phyloP scores from a whole-genome alignment of 176 grass and related monocot species.

The Avena sativa region DNA sequence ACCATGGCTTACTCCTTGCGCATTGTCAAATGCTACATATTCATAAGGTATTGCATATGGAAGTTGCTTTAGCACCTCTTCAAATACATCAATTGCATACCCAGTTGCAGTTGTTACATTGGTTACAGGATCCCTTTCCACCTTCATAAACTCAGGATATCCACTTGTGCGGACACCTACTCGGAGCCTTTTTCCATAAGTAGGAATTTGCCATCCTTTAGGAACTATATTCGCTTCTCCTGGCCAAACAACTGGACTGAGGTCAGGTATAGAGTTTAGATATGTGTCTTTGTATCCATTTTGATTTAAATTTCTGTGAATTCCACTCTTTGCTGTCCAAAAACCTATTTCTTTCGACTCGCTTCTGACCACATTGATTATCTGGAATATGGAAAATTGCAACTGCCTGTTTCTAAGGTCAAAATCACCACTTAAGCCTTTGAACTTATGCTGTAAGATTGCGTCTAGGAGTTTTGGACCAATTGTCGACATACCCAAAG shows the following conservation, averaged over 20 bases:
- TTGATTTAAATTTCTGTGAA: slow-evolving; percentile 21
- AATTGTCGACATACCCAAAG: slow-evolving; percentile 36
- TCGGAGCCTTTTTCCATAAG: slow-evolving; percentile 39
- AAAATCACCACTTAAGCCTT: slow-evolving; percentile 54
- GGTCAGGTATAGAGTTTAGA: slow-evolving; percentile 19
- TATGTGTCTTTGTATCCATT: slow-evolving; percentile 24
- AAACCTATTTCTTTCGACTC: slow-evolving; percentile 44
- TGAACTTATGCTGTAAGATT: slow-evolving; percentile 46
- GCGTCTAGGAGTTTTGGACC: slow-evolving; percentile 44
- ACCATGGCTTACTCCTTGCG: slow-evolving; percentile 1
- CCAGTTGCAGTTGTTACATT: slow-evolving; percentile 38
- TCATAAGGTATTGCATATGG: slow-evolving; percentile 57
- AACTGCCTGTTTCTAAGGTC: slow-evolving; percentile 44
- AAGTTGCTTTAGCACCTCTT: slow-evolving; percentile 37
- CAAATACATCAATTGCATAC: slow-evolving; percentile 57
- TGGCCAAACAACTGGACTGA: slow-evolving; percentile 55
- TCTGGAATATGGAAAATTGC: slow-evolving; percentile 43
- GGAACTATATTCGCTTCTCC: slow-evolving; percentile 42
- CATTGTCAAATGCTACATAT: slow-evolving; percentile 41
- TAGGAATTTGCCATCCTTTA: slow-evolving; percentile 56
- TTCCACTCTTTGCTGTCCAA: slow-evolving; percentile 53
- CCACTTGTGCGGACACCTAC: slow-evolving; percentile 52
- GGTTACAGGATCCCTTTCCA: slow-evolving; percentile 49
- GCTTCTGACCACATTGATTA: slow-evolving; percentile 64
- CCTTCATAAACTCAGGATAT: slow-evolving; percentile 52